Evolutionary conservation across 1,139 yeast genomes (phyloP).

Genomic region (Zygotorulaspora mrakii): DNA sequence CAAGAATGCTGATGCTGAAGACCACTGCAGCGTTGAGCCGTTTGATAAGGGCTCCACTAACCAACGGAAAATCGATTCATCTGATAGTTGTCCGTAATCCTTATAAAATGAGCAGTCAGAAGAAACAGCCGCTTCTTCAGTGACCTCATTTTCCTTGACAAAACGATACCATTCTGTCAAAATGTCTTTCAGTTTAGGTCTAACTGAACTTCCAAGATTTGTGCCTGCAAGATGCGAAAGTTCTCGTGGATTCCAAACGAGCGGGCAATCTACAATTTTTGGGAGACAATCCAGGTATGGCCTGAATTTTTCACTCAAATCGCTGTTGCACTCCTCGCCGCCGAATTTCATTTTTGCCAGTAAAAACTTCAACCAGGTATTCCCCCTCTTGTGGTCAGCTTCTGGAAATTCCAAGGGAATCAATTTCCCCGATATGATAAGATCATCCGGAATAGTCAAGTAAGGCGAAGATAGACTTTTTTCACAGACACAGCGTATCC

Average conservation of each 20-base stretch:
- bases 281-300: slow-evolving; percentile 63
- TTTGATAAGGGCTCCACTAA: slow-evolving; percentile 12
- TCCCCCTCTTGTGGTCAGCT: slow-evolving; percentile 26
- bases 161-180: slow-evolving; percentile 35
- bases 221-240: slow-evolving; percentile 56
- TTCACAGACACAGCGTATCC: slow-evolving; percentile 42
- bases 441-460: slow-evolving; percentile 41
- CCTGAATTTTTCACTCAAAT: slow-evolving; percentile 33
- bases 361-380: slow-evolving; percentile 46
- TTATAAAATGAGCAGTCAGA: slow-evolving; percentile 10
- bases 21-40: slow-evolving; percentile 43
- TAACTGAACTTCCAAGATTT: slow-evolving; percentile 44
- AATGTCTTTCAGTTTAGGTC: slow-evolving; percentile 33
- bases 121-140: slow-evolving; percentile 2
- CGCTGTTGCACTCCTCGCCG: slow-evolving; percentile 19
- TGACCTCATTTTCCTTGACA: slow-evolving; percentile 6
- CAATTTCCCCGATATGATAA: slow-evolving; percentile 42
- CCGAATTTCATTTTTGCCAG: slow-evolving; percentile 45
- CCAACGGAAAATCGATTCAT: slow-evolving; percentile 17
- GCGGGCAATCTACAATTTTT: slow-evolving; percentile 53
- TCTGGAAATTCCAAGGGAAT: slow-evolving; percentile 43
- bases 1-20: slow-evolving; percentile 58
- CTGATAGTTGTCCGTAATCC: slow-evolving; percentile 10
- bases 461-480: slow-evolving; percentile 11
- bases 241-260: slow-evolving; percentile 58